These are phyloP conservation scores for Cladosporium sp. DNA, from an alignment of 2,329 filamentous ascomycete species.

Conservation along the genomic window DNA sequence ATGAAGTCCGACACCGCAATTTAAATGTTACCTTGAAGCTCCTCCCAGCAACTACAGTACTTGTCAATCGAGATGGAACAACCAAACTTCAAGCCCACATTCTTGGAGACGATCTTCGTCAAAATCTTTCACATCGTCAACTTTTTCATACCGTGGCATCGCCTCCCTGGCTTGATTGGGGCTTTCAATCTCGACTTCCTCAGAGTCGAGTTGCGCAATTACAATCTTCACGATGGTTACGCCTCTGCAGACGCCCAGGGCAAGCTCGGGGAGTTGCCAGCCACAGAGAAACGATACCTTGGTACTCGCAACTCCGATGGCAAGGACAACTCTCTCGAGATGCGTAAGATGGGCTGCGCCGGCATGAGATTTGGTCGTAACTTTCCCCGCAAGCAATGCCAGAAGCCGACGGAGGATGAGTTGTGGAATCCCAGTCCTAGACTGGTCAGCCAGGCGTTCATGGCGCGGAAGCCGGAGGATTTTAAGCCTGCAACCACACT, in stretches of 20 bases:
- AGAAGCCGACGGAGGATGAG: slow-evolving; percentile 44
- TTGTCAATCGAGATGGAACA: slow-evolving; percentile 7
- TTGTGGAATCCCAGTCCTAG: slow-evolving; percentile 48
- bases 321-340: slow-evolving; percentile 44
- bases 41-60: background rate
- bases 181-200: slow-evolving; percentile 45
- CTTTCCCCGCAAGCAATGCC: slow-evolving; percentile 40
- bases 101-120: slow-evolving; percentile 35
- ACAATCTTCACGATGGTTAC: slow-evolving; percentile 49
- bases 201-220: slow-evolving; percentile 45
- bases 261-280: slow-evolving; percentile 31
- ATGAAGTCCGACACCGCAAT: background rate
- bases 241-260: slow-evolving; percentile 42
- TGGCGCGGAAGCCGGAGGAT: slow-evolving; percentile 39
- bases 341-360: slow-evolving; percentile 47
- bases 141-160: slow-evolving; percentile 45
- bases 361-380: slow-evolving; percentile 51
- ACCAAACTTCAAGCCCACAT: slow-evolving; percentile 29
- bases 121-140: slow-evolving; percentile 42
- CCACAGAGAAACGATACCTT: slow-evolving; percentile 37
- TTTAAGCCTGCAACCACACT: slow-evolving; percentile 49
- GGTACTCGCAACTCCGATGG: slow-evolving; percentile 47
- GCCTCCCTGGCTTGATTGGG: slow-evolving; percentile 43
- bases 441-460: slow-evolving; percentile 44
- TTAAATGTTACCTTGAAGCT: background rate